Percentiles rank a stretch among this genome's conserved stretches.
These are phyloP conservation scores for Phialemoniopsis sp. DNA, from an alignment of 2,329 filamentous ascomycete species.

Conservation along the genomic window DNA sequence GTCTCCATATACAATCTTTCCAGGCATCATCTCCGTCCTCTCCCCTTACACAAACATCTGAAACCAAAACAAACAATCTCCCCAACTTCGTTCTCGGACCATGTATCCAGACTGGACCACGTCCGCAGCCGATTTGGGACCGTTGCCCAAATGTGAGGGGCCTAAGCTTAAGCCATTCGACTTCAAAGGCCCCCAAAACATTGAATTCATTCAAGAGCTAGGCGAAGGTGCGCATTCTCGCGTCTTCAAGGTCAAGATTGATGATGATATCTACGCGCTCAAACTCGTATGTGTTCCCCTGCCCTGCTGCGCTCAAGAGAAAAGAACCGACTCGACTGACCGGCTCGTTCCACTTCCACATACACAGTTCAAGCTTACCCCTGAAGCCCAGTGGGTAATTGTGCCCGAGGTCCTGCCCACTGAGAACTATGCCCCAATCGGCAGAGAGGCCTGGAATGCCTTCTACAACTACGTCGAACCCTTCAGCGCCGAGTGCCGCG, in stretches of 20 bases:
- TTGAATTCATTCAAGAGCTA: constrained; percentile 13
- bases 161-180: constrained; percentile 16
- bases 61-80: too few species aligned
- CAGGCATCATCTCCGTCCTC: too few species aligned
- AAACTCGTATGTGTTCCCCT: constrained; percentile 10
- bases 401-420: neutral
- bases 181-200: constrained; percentile 14
- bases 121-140: constrained; percentile 11
- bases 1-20: too few species aligned
- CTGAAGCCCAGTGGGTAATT: neutral
- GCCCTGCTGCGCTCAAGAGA: neutral
- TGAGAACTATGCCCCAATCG: neutral
- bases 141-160: constrained; percentile 11
- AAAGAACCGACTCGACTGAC: too few species aligned
- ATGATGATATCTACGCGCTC: constrained; percentile 11
- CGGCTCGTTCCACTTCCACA: too few species aligned
- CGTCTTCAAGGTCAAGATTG: constrained; percentile 12
- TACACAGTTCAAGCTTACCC: neutral
- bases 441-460: constrained; percentile 4
- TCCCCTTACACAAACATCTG: too few species aligned
- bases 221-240: constrained; percentile 10
- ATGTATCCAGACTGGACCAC: constrained; percentile 10
- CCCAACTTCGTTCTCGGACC: too few species aligned
- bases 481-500: constrained; percentile 18
- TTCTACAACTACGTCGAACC: constrained; percentile 15